Evolutionary conservation across 139 green algal species (phyloP), one percentile per base, ranked within the genome.

Genomic region (Helicosporidium sp.): DNA sequence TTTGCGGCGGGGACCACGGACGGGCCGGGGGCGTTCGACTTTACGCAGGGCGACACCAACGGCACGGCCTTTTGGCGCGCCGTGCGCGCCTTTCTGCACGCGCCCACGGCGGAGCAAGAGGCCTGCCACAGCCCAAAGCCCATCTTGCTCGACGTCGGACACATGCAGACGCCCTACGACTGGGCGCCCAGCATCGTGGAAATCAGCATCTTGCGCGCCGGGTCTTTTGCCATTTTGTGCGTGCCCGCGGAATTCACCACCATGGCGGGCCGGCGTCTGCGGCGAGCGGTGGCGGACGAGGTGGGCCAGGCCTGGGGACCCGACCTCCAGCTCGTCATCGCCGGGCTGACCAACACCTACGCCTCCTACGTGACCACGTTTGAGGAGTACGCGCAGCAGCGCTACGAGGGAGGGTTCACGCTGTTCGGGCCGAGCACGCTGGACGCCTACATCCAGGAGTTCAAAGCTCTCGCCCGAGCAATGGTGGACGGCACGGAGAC

Each of bases 1-100:
- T 92, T 81, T 77, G 80, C 80, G 12, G 80, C 80, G 3, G 80
- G 80, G 26, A 92, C 80, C 27, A 92, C 80, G 18, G 79, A 89
- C 24, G 79, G 78, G 26, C 78, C 78, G 3, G 78, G 78, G 19
- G 75, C 75, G 2, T 89, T 89, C 48, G 73, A 89, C 61, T 89
- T 89, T 56, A 77, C 57, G 43, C 78, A 89, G 60, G 66, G 72
- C 17, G 69, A 81, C 55, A 80, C 64, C 20, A 70, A 76, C 13
- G 75, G 72, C 45, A 79, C 73, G 3, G 26, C 58, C 16, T 84
- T 89, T 60, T 89, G 78, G 78, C 55, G 55, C 23, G 26, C 79
- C 10, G 66, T 89, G 24, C 22, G 57, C 37, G 41, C 54, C 48
- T 73, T 87, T 49, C 46, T 89, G 22, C 31, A 33, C 7, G 53